Conservation (phyloP, 345 rosid genomes). For the Alliaria petiolata region DNA sequence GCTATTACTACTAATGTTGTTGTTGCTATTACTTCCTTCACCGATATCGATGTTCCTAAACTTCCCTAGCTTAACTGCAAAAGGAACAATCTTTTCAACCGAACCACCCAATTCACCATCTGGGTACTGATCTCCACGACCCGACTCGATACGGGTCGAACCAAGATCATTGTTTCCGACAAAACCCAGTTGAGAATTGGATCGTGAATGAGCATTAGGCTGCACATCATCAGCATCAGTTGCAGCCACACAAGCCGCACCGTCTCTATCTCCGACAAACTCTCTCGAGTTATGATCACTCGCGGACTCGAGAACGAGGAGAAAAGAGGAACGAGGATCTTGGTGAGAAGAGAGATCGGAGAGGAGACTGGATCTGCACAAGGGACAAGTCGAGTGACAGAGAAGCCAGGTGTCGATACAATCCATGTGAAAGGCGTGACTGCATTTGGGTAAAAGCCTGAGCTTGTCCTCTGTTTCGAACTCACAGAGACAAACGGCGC, state of each 20-base stretch:
- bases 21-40: slow-evolving; percentile 39
- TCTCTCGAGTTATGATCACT: slow-evolving; percentile 80
- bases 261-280: slow-evolving; percentile 46
- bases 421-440: slow-evolving; percentile 98
- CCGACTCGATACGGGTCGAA: slow-evolving; percentile 39
- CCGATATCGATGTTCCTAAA: slow-evolving; percentile 64
- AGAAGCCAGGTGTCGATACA: slow-evolving; percentile 98
- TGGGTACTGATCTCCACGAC: slow-evolving; percentile 27
- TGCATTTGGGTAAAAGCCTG: slow-evolving; percentile 91
- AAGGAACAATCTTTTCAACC: slow-evolving; percentile 68
- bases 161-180: slow-evolving; percentile 25
- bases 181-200: slow-evolving; percentile 31
- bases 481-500: slow-evolving; percentile 97
- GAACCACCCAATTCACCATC: slow-evolving; percentile 37
- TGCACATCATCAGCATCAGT: not conserved
- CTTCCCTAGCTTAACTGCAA: slow-evolving; percentile 73
- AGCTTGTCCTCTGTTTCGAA: slow-evolving; percentile 90
- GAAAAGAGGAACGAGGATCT: slow-evolving; percentile 49
- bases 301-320: slow-evolving; percentile 86
- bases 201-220: slow-evolving; percentile 17
- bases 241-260: slow-evolving; percentile 19
- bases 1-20: too few relatives aligned
- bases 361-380: slow-evolving; percentile 77
- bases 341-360: slow-evolving; percentile 59
- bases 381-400: slow-evolving; percentile 98